A percentile compares a stretch with the other conserved stretches of the same genome.
phyloP scores from a whole-genome alignment of 176 grass and related monocot genomes.

The bread wheat (Triticum aestivum) region IWGSC_CS_RefSeq_v2.1 NC_057795.1:328171681-328172180 shows the following conservation, averaged over 20 bases:
- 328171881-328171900: background rate
- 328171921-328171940: background rate
- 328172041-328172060: background rate
- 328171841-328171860: background rate
- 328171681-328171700: background rate
- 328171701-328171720: background rate
- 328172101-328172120: slow-evolving; percentile 79
- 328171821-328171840: background rate
- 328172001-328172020: background rate
- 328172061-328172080: background rate
- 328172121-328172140: slow-evolving; percentile 63
- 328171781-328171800: slow-evolving; percentile 1
- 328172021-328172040: background rate
- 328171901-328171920: background rate
- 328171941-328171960: background rate
- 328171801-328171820: background rate
- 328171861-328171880: background rate
- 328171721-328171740: background rate
- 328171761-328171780: background rate
- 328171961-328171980: background rate
- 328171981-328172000: background rate
- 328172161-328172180: slow-evolving; percentile 69
- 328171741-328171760: background rate
- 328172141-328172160: slow-evolving; percentile 81
- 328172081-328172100: background rate